Conservation (phyloP, 2,329 filamentous ascomycete genomes). For the Exophiala oligosperma region DNA sequence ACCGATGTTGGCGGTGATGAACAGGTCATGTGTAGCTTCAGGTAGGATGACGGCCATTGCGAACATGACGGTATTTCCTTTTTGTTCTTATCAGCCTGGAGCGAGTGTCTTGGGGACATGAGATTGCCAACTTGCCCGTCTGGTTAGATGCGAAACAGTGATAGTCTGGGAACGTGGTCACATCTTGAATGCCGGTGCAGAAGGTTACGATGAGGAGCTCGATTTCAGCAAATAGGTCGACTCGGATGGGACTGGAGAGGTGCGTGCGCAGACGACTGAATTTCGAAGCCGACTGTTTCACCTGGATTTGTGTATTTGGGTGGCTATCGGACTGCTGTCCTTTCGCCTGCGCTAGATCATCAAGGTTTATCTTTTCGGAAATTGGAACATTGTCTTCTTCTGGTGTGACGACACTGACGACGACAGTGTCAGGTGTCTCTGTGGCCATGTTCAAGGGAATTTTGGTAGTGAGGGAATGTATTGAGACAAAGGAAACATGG, state of each 20-base stretch:
- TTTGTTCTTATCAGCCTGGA: too few species aligned
- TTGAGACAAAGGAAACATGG: too few species aligned
- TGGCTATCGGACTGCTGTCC: not conserved
- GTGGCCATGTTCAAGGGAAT: not conserved
- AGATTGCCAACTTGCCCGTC: conserved; percentile 49
- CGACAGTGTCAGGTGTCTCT: not conserved
- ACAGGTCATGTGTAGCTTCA: conserved; percentile 49
- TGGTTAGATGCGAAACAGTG: conserved; percentile 65
- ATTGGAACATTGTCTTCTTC: not conserved
- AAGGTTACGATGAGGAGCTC: conserved; percentile 43
- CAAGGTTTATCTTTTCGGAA: not conserved
- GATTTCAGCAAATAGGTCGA: conserved; percentile 30
- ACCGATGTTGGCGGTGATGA: conserved; percentile 56
- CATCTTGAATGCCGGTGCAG: conserved; percentile 51
- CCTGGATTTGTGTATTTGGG: not conserved
- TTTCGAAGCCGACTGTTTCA: not conserved
- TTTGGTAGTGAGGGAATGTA: not conserved
- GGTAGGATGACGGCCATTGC: conserved; percentile 50
- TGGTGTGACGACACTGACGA: not conserved
- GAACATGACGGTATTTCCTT: conserved; percentile 57
- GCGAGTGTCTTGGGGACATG: too few species aligned
- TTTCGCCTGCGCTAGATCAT: not conserved
- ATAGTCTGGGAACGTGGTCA: conserved; percentile 61
- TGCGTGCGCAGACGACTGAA: conserved; percentile 9
- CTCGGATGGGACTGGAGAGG: conserved; percentile 17